Percentiles rank a stretch among this genome's conserved stretches.
These are phyloP conservation scores for Fusarium chaquense DNA, from an alignment of 2,329 filamentous ascomycete species.

Conservation along the genomic window DNA sequence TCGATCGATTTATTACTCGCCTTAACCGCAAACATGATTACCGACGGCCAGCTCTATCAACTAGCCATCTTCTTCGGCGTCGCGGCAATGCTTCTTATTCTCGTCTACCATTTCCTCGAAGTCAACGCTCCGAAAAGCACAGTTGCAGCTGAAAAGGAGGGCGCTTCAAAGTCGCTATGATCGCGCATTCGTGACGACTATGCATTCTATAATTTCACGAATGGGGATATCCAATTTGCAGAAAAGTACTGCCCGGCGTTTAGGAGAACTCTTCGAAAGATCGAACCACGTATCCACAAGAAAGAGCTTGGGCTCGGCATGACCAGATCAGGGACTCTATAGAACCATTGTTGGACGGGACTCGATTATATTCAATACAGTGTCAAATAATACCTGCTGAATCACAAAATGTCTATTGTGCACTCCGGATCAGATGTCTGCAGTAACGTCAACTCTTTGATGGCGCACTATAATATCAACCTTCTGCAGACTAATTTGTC, in stretches of 20 bases:
- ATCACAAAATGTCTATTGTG: background rate
- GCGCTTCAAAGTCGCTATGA: slow-evolving; percentile 35
- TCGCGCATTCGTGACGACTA: slow-evolving; percentile 13
- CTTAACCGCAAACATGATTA: slow-evolving; percentile 79
- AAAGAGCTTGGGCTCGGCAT: slow-evolving; percentile 11
- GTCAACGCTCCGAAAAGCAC: slow-evolving; percentile 72
- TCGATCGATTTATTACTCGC: slow-evolving; percentile 10
- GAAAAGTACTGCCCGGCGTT: slow-evolving; percentile 35
- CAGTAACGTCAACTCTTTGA: background rate
- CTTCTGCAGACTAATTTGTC: background rate
- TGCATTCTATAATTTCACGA: slow-evolving; percentile 32
- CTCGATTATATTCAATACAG: slow-evolving; percentile 14
- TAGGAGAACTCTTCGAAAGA: slow-evolving; percentile 33
- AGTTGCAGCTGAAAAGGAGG: slow-evolving; percentile 24
- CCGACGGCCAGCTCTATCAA: slow-evolving; percentile 89
- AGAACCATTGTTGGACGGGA: background rate
- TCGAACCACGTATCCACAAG: slow-evolving; percentile 7
- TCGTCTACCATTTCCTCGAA: slow-evolving; percentile 96
- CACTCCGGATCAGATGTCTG: background rate
- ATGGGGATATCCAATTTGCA: slow-evolving; percentile 23
- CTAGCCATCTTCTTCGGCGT: slow-evolving; percentile 94
- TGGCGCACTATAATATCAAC: background rate
- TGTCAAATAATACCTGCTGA: background rate
- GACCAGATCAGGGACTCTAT: slow-evolving; percentile 9
- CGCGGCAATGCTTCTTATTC: slow-evolving; percentile 89